Base-by-base conservation (phyloP, 129 eudicot species). In the Apium graveolens region DNA sequence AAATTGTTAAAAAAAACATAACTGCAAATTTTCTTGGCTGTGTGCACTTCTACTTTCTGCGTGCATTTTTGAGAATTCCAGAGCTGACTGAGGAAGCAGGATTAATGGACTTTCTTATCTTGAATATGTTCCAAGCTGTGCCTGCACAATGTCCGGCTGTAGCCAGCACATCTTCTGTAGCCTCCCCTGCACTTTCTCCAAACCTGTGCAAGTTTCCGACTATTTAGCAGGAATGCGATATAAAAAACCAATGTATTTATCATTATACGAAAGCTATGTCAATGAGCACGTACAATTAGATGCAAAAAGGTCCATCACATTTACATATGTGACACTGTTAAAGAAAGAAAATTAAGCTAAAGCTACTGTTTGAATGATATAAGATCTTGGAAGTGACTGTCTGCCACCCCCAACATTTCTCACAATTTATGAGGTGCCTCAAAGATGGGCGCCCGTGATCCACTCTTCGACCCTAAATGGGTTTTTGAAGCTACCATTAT, bases 161-260 rank as follows among this genome's bases (percentile, higher is more conserved):
- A 63, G 97, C 96, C 45, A 94, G 87, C 53, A 79, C 97, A 44
- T 94, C 91, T 34, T 84, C 90, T 9, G 98, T 94, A 68, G 96
- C 97, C 81, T 88, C 90, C 77, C 98, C 98, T n/a, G 98, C 98
- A 60, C 84, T 83, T 81, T 94, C 98, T 42, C 98, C 97, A 79
- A 74, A 94, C 88, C 98, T 91, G 32, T 79, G 60, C 44, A 75
- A n/a, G 18, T 60, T 65, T 65, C 10, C 0, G 17, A 63, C 38
- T 3, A 63, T 63, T 31, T 29, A 26, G 37, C 12, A 26, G 37
- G 16, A 27, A 62, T 16, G 0, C 35, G 37, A 27, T 20, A 62
- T 62, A 29, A 62, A 11, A 62, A 62, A 29, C 70, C 20, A 18
- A 20, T 53, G 21, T 20, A 53, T 53, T 20, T 21, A 21, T 18